Percentiles rank a stretch among this genome's conserved stretches.
Evolutionary conservation across 805 yeast genomes (phyloP).

Genomic region (Komagataella mondaviorum): DNA sequence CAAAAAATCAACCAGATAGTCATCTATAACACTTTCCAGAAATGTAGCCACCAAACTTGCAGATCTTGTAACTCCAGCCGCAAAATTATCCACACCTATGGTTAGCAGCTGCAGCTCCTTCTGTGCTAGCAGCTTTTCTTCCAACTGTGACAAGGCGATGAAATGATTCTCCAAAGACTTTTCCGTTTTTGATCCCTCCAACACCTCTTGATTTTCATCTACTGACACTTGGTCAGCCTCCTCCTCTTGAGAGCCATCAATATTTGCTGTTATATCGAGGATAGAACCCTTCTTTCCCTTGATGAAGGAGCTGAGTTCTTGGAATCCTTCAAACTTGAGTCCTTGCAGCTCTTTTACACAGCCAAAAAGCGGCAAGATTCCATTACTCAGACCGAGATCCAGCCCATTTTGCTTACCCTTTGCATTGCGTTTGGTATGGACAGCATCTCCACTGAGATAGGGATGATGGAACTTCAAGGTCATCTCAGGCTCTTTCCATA

Average conservation of each 20-base stretch:
- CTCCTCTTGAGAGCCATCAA: neutral
- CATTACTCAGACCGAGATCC: neutral
- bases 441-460: neutral
- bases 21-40: conserved; percentile 4
- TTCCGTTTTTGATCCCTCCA: neutral
- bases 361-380: neutral
- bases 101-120: conserved; percentile 4
- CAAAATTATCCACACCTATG: conserved; percentile 9
- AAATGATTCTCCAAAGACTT: neutral
- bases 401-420: neutral
- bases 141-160: neutral
- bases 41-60: conserved; percentile 9
- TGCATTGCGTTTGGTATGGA: neutral
- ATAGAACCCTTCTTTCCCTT: neutral
- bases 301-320: neutral
- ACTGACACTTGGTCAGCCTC: neutral
- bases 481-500: neutral
- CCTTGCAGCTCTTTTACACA: neutral
- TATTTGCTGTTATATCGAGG: neutral
- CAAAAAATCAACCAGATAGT: neutral
- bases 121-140: neutral
- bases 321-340: neutral
- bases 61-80: conserved; percentile 7
- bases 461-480: neutral
- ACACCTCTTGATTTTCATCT: neutral